Evolutionary conservation across 495 filamentous ascomycete genomes (phyloP), one percentile per base, ranked within the genome.

Genomic region (Aspergillus sparsus): DNA sequence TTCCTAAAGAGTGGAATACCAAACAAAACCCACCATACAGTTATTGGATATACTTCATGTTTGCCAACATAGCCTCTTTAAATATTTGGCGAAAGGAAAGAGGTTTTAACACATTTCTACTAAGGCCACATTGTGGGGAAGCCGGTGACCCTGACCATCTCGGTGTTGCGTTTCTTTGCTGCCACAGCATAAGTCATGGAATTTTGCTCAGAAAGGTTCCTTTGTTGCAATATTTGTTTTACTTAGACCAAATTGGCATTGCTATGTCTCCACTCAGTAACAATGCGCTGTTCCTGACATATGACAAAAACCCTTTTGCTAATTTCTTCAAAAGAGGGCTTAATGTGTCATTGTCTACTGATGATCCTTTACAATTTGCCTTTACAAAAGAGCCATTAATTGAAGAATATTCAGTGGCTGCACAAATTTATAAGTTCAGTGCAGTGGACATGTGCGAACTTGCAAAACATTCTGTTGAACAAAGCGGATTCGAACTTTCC

Each of bases 241-340:
- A 98, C 64, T 85, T 98, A 21, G 92, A 98, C 66, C 92, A 96
- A 68, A 97, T 98, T 62, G 94, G 94, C 56, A 94, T 98, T 68
- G 94, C 94, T 56, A 98, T 98, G 94, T 98, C 94, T 9, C 94
- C 94, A 31, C 85, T 98, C 34, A 96, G 91, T 70, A 98, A 98
- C 80, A 98, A 98, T 66, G 94, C 94, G 0, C 74, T 98, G 33
- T 98, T 98, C 76, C 79, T 98, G 41, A 93, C 94, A 16, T 98
- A 98, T 70, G 94, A 98, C 71, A 87, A 96, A 57, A 98, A 98
- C 68, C 94, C 94, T 0, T 98, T 95, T 73, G 82, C 92, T 54
- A 89, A 88, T 69, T 98, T 98, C 73, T 98, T 98, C 76, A 90
- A 89, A 68, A 86, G 93, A 39, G 94, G 94, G 2, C 74, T 98